Conservation (phyloP, 306 rosid species). For the Vicia villosa region DNA sequence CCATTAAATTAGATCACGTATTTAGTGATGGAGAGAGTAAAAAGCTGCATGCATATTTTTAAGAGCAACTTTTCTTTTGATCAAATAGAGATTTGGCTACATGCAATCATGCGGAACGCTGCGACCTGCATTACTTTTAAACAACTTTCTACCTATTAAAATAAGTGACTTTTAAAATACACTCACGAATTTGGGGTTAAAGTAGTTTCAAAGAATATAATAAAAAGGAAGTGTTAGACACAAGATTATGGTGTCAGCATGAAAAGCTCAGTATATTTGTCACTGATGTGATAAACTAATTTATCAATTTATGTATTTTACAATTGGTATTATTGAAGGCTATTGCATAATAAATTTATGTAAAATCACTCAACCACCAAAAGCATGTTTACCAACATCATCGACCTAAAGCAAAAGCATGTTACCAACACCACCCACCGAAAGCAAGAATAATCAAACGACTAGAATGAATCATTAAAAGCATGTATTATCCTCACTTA, state of each 20-base stretch:
- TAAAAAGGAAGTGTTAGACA: neutral
- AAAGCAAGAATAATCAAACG: neutral
- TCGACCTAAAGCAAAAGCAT: no score
- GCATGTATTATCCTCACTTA: neutral
- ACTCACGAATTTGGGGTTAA: constrained; percentile 3
- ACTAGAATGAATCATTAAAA: neutral
- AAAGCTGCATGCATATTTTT: no score
- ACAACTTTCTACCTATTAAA: neutral
- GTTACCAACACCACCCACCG: neutral
- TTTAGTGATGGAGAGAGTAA: no score
- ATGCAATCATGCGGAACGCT: neutral
- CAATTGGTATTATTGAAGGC: no score
- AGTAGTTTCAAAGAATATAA: neutral
- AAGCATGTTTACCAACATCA: no score
- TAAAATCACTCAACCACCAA: no score
- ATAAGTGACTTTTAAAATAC: neutral
- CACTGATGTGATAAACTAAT: neutral
- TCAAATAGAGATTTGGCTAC: no score
- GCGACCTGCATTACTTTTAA: neutral
- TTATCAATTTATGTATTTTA: no score
- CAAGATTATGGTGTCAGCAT: neutral
- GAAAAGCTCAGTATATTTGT: constrained; percentile 20
- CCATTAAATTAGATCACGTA: no score
- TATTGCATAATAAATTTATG: no score
- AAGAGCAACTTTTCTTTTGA: no score